phyloP scores from a whole-genome alignment of 1,284 basidiomycete species.

The Cryptococcus sp. region DNA sequence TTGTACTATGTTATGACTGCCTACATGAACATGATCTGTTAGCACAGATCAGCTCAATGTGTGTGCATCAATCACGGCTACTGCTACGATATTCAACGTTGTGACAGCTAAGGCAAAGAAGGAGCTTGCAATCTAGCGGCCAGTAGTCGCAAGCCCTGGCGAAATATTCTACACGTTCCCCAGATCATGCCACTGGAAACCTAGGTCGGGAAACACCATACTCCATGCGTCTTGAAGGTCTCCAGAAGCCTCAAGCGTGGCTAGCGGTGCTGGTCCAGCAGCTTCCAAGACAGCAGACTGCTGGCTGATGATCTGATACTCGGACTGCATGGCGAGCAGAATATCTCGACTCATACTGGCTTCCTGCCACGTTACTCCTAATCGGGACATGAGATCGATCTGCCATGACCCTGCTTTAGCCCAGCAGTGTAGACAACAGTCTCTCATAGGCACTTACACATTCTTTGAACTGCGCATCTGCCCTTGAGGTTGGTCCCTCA shows the following conservation, averaged over 20 bases:
- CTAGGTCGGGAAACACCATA: slow-evolving; percentile 8
- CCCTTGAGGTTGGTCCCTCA: background rate
- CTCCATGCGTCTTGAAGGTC: slow-evolving; percentile 10
- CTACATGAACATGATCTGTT: no score
- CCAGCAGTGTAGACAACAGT: background rate
- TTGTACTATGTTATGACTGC: no score
- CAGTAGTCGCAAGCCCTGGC: no score
- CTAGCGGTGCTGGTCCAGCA: background rate
- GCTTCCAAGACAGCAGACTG: background rate
- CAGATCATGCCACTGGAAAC: slow-evolving; percentile 2
- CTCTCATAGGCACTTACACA: slow-evolving; percentile 6
- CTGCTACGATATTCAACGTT: no score
- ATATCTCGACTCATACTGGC: slow-evolving; percentile 18
- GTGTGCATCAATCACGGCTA: no score
- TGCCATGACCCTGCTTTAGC: background rate
- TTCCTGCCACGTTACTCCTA: slow-evolving; percentile 14
- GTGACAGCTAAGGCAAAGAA: no score
- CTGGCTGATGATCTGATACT: slow-evolving; percentile 4
- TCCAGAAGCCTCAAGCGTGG: background rate
- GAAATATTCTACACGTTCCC: background rate
- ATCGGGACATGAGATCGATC: slow-evolving; percentile 16
- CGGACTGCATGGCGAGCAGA: slow-evolving; percentile 11
- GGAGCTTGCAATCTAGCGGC: no score
- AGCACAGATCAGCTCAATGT: no score
- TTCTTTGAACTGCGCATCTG: slow-evolving; percentile 12